These are phyloP conservation scores for Reticulascus tulasneorum DNA, from an alignment of 2,329 filamentous ascomycete genomes.

Conservation along the genomic window DNA sequence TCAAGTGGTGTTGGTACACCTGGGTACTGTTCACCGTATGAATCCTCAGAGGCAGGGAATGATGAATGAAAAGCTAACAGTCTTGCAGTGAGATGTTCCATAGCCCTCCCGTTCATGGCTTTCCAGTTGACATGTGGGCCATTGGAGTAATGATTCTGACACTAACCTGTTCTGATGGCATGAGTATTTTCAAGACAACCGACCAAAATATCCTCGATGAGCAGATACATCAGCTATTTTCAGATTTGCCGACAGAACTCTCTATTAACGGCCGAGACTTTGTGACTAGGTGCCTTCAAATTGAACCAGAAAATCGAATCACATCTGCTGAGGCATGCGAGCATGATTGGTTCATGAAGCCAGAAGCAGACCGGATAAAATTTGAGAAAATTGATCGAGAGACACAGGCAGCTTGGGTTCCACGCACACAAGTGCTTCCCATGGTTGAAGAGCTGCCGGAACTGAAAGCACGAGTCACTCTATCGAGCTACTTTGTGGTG, in stretches of 20 bases:
- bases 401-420: not conserved
- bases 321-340: too few relatives aligned
- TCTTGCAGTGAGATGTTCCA: constrained; percentile 37
- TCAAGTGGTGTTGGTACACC: constrained; percentile 43
- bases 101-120: constrained; percentile 23
- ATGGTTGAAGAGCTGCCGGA: not conserved
- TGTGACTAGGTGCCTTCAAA: constrained; percentile 31
- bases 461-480: too few relatives aligned
- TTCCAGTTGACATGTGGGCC: constrained; percentile 49
- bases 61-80: too few relatives aligned
- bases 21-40: constrained; percentile 48
- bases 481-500: too few relatives aligned
- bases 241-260: too few relatives aligned
- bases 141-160: constrained; percentile 43
- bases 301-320: constrained; percentile 25
- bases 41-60: too few relatives aligned
- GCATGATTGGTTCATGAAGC: too few relatives aligned
- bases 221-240: too few relatives aligned
- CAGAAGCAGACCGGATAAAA: not conserved
- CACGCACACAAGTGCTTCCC: not conserved
- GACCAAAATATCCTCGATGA: too few relatives aligned
- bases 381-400: not conserved
- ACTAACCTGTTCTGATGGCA: too few relatives aligned
- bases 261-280: too few relatives aligned
- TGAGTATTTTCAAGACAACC: too few relatives aligned